Evolutionary conservation across 2,329 filamentous ascomycete species (phyloP).

Genomic region (Aspergillus sp.): DNA sequence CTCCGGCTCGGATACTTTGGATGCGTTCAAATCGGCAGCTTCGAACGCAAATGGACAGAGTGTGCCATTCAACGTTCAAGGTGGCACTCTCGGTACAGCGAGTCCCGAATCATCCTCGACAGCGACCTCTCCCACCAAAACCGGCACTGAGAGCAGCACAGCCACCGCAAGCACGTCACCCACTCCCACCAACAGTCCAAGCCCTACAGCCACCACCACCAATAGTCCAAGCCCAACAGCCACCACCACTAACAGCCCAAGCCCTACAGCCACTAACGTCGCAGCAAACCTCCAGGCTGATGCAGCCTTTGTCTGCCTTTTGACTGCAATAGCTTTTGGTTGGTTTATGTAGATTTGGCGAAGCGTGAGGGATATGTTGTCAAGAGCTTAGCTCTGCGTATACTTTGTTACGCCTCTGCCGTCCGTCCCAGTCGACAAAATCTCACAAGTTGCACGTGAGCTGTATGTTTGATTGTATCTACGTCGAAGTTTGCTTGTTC

Average conservation of each 20-base stretch:
- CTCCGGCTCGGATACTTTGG: constrained; percentile 9
- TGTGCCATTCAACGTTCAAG: background rate
- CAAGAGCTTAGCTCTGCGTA: no score
- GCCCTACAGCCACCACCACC: background rate
- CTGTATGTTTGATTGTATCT: no score
- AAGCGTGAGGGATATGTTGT: no score
- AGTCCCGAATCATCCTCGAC: background rate
- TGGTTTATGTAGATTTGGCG: no score
- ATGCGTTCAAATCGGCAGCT: constrained; percentile 9
- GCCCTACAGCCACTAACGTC: background rate
- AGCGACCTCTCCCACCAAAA: background rate
- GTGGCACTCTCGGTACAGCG: background rate
- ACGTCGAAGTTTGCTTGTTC: no score
- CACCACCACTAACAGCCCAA: background rate
- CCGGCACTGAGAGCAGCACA: background rate
- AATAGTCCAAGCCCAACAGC: background rate
- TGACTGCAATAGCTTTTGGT: no score
- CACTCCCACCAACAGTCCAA: background rate
- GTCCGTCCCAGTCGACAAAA: no score
- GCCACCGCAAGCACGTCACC: background rate
- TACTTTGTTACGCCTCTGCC: no score
- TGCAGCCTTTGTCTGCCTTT: background rate
- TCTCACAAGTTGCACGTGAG: no score
- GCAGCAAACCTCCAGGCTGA: background rate
- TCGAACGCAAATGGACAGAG: constrained; percentile 1